phyloP scores from a whole-genome alignment of 805 yeast species.

The Saccharomycopsis capsularis region DNA sequence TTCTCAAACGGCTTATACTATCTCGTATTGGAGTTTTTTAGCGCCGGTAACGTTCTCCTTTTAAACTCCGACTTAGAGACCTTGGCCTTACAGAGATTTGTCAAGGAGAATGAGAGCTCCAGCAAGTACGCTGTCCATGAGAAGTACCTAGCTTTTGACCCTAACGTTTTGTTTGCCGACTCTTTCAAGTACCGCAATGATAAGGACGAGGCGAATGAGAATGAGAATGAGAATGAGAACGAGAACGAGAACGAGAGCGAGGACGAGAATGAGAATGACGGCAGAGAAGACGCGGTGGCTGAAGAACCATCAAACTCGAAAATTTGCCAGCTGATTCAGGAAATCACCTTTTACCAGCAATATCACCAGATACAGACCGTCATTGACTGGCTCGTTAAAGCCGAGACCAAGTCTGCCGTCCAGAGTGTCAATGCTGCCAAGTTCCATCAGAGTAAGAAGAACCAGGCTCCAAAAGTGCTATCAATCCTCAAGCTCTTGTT shows the following conservation, averaged over 20 bases:
- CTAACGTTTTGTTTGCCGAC: conserved; percentile 35
- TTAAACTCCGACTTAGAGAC: conserved; percentile 65
- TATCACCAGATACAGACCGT: neutral
- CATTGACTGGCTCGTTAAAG: conserved; percentile 4
- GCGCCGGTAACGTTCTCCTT: conserved; percentile 86
- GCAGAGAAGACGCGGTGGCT: conserved; percentile 17
- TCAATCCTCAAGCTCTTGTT: conserved; percentile 68
- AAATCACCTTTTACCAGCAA: no score
- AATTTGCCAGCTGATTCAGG: neutral
- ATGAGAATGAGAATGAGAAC: conserved; percentile 22
- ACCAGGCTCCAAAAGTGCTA: conserved; percentile 32
- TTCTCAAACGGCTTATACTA: conserved; percentile 78
- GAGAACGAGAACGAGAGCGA: conserved; percentile 28
- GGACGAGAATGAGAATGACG: conserved; percentile 22
- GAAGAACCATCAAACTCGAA: conserved; percentile 7
- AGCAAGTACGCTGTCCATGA: conserved; percentile 66
- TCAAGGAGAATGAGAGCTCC: conserved; percentile 61
- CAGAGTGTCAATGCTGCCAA: conserved; percentile 16
- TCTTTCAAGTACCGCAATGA: conserved; percentile 17
- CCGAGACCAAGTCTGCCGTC: conserved; percentile 30
- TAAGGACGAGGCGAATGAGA: conserved; percentile 28
- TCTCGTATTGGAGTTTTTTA: conserved; percentile 83
- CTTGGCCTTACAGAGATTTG: conserved; percentile 69
- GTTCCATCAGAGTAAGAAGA: conserved; percentile 17
- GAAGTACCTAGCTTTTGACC: conserved; percentile 54